phyloP scores from a whole-genome alignment of 495 filamentous ascomycete genomes.

The Talaromyces proteolyticus region DNA sequence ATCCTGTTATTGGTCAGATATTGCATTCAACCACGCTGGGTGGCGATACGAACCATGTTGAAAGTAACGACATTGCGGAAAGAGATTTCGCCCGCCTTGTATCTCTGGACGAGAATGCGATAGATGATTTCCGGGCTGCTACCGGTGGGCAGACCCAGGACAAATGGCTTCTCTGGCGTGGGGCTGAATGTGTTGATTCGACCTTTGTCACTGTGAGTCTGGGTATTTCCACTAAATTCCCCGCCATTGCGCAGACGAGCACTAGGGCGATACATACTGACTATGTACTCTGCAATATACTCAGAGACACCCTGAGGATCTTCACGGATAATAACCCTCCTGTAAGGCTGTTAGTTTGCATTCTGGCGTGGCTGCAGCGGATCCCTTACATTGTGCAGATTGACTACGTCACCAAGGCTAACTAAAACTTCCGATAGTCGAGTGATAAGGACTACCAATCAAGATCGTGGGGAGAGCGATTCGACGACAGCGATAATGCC shows the following conservation, averaged over 20 bases:
- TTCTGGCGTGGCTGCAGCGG: neutral
- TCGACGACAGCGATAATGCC: neutral
- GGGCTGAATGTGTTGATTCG: conserved; percentile 72
- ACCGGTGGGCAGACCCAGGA: conserved; percentile 79
- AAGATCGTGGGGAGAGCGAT: too few relatives aligned
- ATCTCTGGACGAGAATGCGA: conserved; percentile 64
- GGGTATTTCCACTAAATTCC: too few relatives aligned
- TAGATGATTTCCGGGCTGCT: conserved; percentile 76
- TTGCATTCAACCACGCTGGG: too few relatives aligned
- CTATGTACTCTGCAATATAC: conserved; percentile 81
- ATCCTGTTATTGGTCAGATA: conserved; percentile 46
- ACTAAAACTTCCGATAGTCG: conserved; percentile 6
- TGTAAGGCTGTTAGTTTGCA: conserved; percentile 31
- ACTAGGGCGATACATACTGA: conserved; percentile 49
- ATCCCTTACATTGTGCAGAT: conserved; percentile 6
- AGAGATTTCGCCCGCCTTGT: conserved; percentile 74
- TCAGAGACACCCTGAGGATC: conserved; percentile 56
- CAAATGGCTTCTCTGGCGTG: conserved; percentile 64
- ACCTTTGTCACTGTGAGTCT: conserved; percentile 12
- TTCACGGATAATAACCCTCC: conserved; percentile 82
- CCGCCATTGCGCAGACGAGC: too few relatives aligned
- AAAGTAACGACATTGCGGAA: conserved; percentile 87
- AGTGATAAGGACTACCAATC: too few relatives aligned
- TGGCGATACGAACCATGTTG: conserved; percentile 69
- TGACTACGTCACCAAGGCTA: neutral